These are phyloP conservation scores for Zygoascus sp. DNA, from an alignment of 1,139 yeast genomes.

Conservation along the genomic window DNA sequence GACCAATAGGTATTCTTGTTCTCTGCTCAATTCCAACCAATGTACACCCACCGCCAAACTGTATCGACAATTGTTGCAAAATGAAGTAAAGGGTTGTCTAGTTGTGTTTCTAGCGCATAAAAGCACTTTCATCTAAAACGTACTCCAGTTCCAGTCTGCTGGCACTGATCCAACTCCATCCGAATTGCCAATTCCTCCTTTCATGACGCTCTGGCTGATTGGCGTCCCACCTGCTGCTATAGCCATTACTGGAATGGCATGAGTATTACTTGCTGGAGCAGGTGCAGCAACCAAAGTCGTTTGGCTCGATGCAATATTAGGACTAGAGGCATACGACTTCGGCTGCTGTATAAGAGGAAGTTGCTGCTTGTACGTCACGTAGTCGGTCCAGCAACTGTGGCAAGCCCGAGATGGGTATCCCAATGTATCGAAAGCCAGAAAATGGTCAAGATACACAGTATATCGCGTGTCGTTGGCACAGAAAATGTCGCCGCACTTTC, in stretches of 20 bases:
- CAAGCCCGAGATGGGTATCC: constrained; percentile 79
- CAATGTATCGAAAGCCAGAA: constrained; percentile 66
- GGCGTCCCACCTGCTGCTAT: not conserved
- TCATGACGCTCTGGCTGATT: not conserved
- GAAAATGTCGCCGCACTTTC: constrained; percentile 89
- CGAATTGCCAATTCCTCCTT: not conserved
- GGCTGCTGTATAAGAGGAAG: constrained; percentile 9
- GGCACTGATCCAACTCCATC: constrained; percentile 34
- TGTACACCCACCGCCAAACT: no score
- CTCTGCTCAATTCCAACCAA: no score
- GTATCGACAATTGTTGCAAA: no score
- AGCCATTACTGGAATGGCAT: not conserved
- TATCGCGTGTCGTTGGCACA: constrained; percentile 61
- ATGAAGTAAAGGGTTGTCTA: no score
- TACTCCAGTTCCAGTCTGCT: constrained; percentile 44
- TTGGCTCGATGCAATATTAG: not conserved
- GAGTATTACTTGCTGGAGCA: not conserved
- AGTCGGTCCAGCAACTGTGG: constrained; percentile 64
- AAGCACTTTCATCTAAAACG: constrained; percentile 35
- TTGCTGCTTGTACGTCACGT: constrained; percentile 12
- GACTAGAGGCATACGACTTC: not conserved
- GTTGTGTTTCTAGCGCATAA: no score
- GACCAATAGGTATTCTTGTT: not conserved
- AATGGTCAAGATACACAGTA: constrained; percentile 58
- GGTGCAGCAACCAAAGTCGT: not conserved